Percentiles rank a stretch among this genome's conserved stretches.
These are phyloP conservation scores for Leishmania turanica DNA, from an alignment of 208 protist species.

Conservation along the genomic window DNA sequence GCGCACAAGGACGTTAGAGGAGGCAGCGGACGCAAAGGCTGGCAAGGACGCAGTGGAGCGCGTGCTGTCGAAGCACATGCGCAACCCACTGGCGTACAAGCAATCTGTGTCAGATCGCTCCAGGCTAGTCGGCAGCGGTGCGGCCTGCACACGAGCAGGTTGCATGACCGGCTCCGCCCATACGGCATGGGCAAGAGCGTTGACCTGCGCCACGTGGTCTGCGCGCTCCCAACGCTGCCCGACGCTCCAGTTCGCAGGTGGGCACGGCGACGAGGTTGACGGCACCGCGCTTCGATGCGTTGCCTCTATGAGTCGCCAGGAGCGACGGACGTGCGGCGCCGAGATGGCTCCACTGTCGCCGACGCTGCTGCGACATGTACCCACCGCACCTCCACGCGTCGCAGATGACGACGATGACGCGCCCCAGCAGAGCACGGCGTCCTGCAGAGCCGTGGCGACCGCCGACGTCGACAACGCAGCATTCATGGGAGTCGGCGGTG, in stretches of 20 bases:
- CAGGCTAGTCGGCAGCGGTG: not conserved
- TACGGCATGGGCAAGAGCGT: conserved; percentile 12
- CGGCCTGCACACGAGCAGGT: not conserved
- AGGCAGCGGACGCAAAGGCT: not conserved
- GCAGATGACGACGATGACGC: not conserved
- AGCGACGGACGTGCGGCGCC: conserved; percentile 13
- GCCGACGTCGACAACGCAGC: not conserved
- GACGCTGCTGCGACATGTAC: not conserved
- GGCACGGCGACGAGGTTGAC: not conserved
- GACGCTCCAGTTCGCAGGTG: conserved; percentile 9
- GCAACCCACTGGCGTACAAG: conserved; percentile 2
- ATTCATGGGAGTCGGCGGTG: not conserved
- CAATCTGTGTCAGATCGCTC: not conserved
- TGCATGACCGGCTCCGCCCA: not conserved
- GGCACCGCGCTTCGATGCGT: not conserved
- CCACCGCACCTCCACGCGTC: not conserved
- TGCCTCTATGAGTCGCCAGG: conserved; percentile 25
- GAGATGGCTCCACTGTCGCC: not conserved
- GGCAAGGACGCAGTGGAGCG: conserved; percentile 12
- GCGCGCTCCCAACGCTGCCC: conserved; percentile 28
- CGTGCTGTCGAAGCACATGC: conserved; percentile 7
- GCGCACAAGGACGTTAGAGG: not conserved
- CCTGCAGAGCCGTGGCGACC: conserved; percentile 12
- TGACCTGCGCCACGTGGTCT: conserved; percentile 19
- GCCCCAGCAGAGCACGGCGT: conserved; percentile 20